Conservation (phyloP, 208 protist species). For the Angomonas desouzai region DNA sequence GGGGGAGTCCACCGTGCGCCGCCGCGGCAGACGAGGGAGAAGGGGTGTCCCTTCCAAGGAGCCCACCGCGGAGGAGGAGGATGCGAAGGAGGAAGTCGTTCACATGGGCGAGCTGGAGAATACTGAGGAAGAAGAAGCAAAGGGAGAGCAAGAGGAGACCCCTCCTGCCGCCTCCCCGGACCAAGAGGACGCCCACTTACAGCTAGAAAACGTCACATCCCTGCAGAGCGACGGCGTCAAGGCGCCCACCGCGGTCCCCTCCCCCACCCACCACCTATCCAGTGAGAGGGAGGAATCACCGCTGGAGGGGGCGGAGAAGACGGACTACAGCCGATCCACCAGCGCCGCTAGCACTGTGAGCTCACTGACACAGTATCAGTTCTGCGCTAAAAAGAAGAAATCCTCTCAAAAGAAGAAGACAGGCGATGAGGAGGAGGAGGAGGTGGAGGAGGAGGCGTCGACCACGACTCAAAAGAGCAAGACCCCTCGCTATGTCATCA, state of each 20-base stretch:
- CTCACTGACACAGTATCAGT: background rate
- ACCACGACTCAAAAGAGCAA: constrained; percentile 1
- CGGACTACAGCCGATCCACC: background rate
- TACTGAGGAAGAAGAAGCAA: background rate
- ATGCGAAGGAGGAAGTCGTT: background rate
- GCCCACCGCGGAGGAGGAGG: background rate
- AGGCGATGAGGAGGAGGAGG: background rate
- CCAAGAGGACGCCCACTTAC: background rate
- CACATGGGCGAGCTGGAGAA: background rate
- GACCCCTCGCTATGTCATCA: background rate
- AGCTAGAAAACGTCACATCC: too few relatives aligned
- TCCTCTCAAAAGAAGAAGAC: background rate
- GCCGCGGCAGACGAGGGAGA: background rate
- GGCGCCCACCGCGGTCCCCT: background rate
- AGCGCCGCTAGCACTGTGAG: background rate
- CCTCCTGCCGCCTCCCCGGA: background rate
- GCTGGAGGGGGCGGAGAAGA: background rate
- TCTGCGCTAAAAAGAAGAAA: background rate
- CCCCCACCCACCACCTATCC: background rate
- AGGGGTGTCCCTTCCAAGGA: background rate
- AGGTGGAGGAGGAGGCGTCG: background rate
- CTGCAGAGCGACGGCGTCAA: background rate
- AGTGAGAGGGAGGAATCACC: background rate
- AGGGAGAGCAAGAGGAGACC: background rate
- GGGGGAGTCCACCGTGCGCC: background rate